Evolutionary conservation across 177 flowering plant genomes (phyloP).

Genomic region (Telopea speciosissima): DNA sequence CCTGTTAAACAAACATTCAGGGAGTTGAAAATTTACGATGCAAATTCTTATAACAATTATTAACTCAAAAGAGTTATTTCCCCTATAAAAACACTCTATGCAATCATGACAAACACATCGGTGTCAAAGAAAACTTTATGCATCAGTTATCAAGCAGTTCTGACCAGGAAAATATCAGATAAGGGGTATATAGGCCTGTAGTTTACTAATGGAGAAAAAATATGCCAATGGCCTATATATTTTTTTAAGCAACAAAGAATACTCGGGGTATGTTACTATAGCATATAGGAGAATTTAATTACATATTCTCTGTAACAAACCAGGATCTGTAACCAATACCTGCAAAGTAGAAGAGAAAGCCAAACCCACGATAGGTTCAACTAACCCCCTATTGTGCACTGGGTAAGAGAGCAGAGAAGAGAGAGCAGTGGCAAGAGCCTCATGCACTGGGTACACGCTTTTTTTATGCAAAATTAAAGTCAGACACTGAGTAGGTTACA

Average conservation of each 20-base stretch:
- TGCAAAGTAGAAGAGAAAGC: too few species aligned
- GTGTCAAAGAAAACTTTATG: not conserved
- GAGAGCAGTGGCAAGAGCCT: too few species aligned
- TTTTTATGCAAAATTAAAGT: too few species aligned
- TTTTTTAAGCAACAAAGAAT: not conserved
- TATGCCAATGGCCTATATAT: not conserved
- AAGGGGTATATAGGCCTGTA: not conserved
- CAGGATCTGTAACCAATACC: too few species aligned
- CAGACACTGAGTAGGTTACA: too few species aligned
- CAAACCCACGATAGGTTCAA: too few species aligned
- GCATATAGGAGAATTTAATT: not conserved
- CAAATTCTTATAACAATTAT: constrained; percentile 25
- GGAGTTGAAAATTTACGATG: constrained; percentile 81
- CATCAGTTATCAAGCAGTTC: not conserved
- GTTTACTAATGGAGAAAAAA: too few species aligned
- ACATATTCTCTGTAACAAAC: too few species aligned
- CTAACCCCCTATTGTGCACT: too few species aligned
- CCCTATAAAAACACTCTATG: not conserved
- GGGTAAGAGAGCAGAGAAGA: too few species aligned
- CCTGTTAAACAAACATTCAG: constrained; percentile 99
- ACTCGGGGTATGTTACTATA: not conserved
- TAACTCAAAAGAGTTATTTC: not conserved
- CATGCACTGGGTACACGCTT: too few species aligned
- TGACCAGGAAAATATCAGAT: not conserved
- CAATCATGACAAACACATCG: not conserved